Conservation (phyloP, 352 stramenopile species). For the Discostella stelligera region DNA sequence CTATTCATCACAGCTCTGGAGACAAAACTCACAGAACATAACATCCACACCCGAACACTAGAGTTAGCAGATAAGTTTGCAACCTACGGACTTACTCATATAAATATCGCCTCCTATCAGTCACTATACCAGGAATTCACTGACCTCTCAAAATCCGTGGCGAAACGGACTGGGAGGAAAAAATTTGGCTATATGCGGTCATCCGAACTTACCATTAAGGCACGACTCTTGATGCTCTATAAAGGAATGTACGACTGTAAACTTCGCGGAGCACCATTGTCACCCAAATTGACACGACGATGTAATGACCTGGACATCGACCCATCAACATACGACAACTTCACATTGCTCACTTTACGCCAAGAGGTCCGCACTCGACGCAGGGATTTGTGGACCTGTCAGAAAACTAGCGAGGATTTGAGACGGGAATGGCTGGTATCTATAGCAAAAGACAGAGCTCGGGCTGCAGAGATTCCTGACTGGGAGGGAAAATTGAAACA, state of each 20-base stretch:
- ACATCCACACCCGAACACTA: neutral
- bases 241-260: conserved; percentile 1
- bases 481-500: no score
- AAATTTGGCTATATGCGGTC: conserved; percentile 6
- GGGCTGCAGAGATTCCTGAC: no score
- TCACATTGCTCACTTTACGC: neutral
- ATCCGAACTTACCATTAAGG: neutral
- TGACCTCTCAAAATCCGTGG: neutral
- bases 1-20: neutral
- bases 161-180: neutral
- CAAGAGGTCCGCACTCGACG: neutral
- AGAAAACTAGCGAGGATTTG: no score
- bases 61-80: neutral
- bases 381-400: no score
- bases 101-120: neutral
- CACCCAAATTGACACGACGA: neutral
- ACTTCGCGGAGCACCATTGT: neutral
- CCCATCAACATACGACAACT: neutral
- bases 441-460: no score
- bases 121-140: neutral
- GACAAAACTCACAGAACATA: neutral
- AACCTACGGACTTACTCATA: neutral
- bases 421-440: no score
- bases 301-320: neutral
- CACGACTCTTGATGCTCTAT: neutral